Base-by-base conservation (phyloP, 331 rosid species). In the Acacia concinna region DNA sequence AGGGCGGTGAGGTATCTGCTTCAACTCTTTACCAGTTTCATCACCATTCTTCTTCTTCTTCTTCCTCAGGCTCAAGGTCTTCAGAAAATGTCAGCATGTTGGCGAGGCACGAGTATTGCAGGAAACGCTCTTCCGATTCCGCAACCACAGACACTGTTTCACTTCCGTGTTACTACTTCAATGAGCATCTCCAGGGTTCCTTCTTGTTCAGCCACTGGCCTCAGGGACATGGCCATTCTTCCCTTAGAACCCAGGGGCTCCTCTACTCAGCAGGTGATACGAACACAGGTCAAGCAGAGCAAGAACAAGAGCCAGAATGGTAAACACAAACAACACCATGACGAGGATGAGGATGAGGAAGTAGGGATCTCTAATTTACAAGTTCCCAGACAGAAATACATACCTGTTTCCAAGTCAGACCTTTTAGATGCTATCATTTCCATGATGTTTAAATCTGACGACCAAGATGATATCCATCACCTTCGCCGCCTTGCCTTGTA, bases 381-480 rank as follows among this genome's bases (percentile, higher is more conserved):
- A 79, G 97, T 94, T 11, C 91, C 94, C 41, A 87, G 98, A 62
- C 94, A 89, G 83, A 92, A 91, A 82, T 83, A 89, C 82, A 90
- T 94, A 75, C 92, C 97, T 2, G 89, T 89, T 77, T 82, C 98
- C 62, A 94, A 94, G 86, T 73, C 90, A 35, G 91, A 89, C 57
- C 89, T 94, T 40, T 78, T 91, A 18, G 90, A 88, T 51, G 91
- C 93, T 74, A 81, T 94, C 76, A 83, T 90, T 82, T 87, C 87
- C 31, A 54, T 25, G 75, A 38, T 91, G 81, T 86, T 90, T 23
- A 35, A 69, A 4, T 80, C 83, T 11, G 78, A 17, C 6, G 51
- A 62, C 18, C 79, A 77, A 72, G 82, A 74, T 23, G 82, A 79
- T 37, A 84, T 81, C 34, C 78, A 85, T 51, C 84, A 84, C 79